Conservation (phyloP, 139 green algal genomes). For the Zygnema circumcarinatum region DNA sequence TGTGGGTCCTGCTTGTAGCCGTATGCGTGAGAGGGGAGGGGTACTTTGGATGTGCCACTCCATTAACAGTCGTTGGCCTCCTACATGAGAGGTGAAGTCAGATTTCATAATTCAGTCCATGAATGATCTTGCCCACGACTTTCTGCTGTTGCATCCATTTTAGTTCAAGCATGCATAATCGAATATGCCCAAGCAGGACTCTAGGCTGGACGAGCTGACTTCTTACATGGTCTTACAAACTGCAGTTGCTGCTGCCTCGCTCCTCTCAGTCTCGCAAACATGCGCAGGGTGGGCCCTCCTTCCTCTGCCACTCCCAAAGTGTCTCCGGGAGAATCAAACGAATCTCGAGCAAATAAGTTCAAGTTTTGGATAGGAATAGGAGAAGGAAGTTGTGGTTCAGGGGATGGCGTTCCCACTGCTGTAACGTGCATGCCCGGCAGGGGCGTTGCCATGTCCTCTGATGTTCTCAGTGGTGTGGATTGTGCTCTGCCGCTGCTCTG, state of each 20-base stretch:
- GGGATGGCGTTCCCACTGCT: background rate
- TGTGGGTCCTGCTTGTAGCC: too few relatives aligned
- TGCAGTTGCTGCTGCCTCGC: background rate
- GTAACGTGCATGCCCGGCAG: background rate
- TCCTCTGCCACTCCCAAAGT: background rate
- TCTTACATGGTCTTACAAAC: background rate
- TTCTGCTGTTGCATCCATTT: too few relatives aligned
- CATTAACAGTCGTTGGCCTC: too few relatives aligned
- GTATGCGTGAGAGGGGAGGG: too few relatives aligned
- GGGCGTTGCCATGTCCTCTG: background rate
- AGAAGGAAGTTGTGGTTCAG: background rate
- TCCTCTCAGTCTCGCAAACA: background rate
- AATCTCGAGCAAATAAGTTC: background rate
- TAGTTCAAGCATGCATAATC: too few relatives aligned
- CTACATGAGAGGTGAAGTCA: too few relatives aligned
- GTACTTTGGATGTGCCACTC: too few relatives aligned
- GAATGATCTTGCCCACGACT: too few relatives aligned
- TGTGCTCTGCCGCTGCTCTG: background rate
- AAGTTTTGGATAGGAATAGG: background rate
- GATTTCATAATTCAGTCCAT: too few relatives aligned
- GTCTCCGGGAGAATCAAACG: background rate
- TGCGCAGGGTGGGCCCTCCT: background rate
- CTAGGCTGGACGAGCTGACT: too few relatives aligned
- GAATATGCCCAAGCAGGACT: too few relatives aligned
- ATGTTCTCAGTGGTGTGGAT: background rate